Evolutionary conservation across 2,329 filamentous ascomycete species (phyloP).

Genomic region (Cercospora zeina): DNA sequence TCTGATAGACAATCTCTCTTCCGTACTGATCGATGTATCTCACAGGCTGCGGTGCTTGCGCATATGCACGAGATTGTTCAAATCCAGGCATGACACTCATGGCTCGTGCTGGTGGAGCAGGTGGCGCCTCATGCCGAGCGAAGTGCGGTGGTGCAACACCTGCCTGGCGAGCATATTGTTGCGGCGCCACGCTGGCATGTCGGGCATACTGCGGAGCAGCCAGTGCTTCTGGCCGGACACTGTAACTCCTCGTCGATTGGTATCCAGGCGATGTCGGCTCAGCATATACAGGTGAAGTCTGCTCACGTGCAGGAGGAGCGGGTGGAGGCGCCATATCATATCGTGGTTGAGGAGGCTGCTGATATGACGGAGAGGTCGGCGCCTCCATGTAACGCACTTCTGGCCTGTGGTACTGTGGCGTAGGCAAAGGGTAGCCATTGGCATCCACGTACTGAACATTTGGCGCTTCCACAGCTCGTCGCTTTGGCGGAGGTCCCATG

Average conservation of each 20-base stretch:
- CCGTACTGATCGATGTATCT: slow-evolving; percentile 48
- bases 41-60: slow-evolving; percentile 29
- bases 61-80: slow-evolving; percentile 30
- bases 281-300: slow-evolving; percentile 32
- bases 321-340: slow-evolving; percentile 31
- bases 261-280: slow-evolving; percentile 14
- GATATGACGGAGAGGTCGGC: slow-evolving; percentile 36
- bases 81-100: slow-evolving; percentile 45
- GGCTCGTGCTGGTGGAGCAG: slow-evolving; percentile 34
- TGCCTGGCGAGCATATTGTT: slow-evolving; percentile 42
- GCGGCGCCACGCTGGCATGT: slow-evolving; percentile 46
- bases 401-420: slow-evolving; percentile 17
- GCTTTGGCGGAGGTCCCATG: slow-evolving; percentile 34
- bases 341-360: slow-evolving; percentile 25
- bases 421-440: slow-evolving; percentile 32
- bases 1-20: slow-evolving; percentile 34
- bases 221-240: slow-evolving; percentile 56
- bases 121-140: slow-evolving; percentile 32
- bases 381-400: slow-evolving; percentile 30
- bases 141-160: slow-evolving; percentile 48
- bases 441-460: slow-evolving; percentile 35
- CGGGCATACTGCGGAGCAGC: slow-evolving; percentile 33
- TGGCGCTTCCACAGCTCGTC: slow-evolving; percentile 29
- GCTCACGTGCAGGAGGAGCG: slow-evolving; percentile 41
- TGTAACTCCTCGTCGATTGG: slow-evolving; percentile 34